Evolutionary conservation across 2,329 filamentous ascomycete genomes (phyloP).

Genomic region (Ophiocordyceps unilateralis): DNA sequence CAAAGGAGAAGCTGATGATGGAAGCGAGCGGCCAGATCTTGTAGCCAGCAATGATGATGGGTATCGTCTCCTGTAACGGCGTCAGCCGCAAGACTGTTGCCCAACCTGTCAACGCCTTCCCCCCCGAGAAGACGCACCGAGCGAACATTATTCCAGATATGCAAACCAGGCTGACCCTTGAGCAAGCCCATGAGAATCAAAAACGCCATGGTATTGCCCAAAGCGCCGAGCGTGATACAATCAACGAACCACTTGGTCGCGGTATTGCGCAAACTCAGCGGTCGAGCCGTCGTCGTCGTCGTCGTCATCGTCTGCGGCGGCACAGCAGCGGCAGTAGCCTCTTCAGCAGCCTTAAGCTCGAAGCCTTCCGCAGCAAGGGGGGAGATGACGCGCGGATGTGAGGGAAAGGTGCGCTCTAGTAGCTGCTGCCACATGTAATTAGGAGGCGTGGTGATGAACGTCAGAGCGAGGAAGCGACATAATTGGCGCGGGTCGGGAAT

Average conservation of each 20-base stretch:
- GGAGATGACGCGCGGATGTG: constrained; percentile 12
- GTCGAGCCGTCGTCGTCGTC: constrained; percentile 6
- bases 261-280: constrained; percentile 24
- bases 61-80: constrained; percentile 22
- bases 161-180: constrained; percentile 19
- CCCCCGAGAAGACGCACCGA: constrained; percentile 12
- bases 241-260: constrained; percentile 32
- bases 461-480: constrained; percentile 34
- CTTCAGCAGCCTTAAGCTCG: constrained; percentile 12
- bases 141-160: constrained; percentile 21
- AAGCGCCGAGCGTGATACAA: constrained; percentile 27
- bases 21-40: constrained; percentile 35
- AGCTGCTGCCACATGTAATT: constrained; percentile 41
- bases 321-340: constrained; percentile 2
- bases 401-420: constrained; percentile 35
- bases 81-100: not conserved
- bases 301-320: too few species aligned
- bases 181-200: constrained; percentile 28
- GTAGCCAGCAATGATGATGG: constrained; percentile 30
- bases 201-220: constrained; percentile 28
- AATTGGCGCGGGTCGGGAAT: constrained; percentile 29
- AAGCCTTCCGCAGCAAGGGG: constrained; percentile 7
- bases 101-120: too few species aligned
- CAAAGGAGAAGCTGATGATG: constrained; percentile 30
- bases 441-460: constrained; percentile 35